phyloP scores from a whole-genome alignment of 306 rosid species.

The Cicer yamashitae region DNA sequence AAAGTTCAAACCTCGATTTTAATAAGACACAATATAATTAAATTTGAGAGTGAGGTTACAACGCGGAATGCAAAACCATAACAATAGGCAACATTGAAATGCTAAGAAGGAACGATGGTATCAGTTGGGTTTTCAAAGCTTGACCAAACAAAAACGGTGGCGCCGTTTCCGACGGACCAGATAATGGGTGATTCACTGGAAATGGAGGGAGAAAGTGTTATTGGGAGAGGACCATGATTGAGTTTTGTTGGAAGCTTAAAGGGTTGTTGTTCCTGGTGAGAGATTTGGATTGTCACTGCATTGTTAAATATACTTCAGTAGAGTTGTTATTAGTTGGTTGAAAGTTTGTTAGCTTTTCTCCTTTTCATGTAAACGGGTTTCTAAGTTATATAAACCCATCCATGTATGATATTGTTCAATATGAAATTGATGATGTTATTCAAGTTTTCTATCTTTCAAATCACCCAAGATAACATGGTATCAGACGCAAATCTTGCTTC shows the following conservation, averaged over 20 bases:
- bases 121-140: conserved; percentile 73
- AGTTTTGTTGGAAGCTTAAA: conserved; percentile 53
- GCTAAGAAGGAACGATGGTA: conserved; percentile 61
- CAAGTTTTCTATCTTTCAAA: no score
- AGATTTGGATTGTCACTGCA: neutral
- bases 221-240: conserved; percentile 63
- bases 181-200: conserved; percentile 60
- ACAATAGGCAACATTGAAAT: conserved; percentile 44
- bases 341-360: no score
- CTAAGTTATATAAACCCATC: no score
- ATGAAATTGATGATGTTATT: no score
- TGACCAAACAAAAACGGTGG: conserved; percentile 68
- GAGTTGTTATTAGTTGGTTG: no score
- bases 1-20: neutral
- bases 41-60: conserved; percentile 69
- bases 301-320: no score
- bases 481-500: no score
- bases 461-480: no score
- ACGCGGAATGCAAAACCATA: conserved; percentile 64
- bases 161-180: conserved; percentile 63
- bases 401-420: no score
- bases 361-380: no score
- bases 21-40: conserved; percentile 32
- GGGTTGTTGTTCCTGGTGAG: conserved; percentile 56
- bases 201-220: conserved; percentile 57